A percentile compares a stretch with the other conserved stretches of the same genome.
Conservation (phyloP, 495 filamentous ascomycete species). For the Cercophora newfieldiana region DNA sequence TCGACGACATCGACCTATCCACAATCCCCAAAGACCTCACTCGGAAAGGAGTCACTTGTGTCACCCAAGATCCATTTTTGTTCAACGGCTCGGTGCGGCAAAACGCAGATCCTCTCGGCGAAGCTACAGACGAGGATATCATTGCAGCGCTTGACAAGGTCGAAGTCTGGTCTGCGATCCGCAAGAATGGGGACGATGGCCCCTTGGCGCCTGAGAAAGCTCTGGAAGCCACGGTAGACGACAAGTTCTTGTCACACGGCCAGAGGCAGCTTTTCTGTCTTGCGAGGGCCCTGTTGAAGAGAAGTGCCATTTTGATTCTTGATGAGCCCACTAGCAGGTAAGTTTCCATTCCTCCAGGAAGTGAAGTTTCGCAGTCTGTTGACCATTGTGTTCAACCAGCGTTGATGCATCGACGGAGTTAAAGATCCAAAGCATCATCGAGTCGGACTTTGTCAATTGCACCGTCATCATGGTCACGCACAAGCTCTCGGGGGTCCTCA, state of each 20-base stretch:
- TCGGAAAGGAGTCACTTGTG: constrained; percentile 2
- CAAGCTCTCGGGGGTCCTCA: constrained; percentile 41
- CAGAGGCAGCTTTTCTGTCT: constrained; percentile 64
- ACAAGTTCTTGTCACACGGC: constrained; percentile 48
- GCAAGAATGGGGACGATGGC: no score
- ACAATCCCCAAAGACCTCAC: constrained; percentile 1
- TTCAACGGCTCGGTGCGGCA: constrained; percentile 5
- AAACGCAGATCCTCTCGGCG: constrained; percentile 10
- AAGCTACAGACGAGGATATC: constrained; percentile 4
- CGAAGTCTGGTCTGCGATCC: constrained; percentile 2
- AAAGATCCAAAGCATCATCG: constrained; percentile 42
- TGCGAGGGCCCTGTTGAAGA: constrained; percentile 55
- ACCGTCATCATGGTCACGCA: constrained; percentile 48
- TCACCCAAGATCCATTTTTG: constrained; percentile 14
- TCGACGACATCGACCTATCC: constrained; percentile 9
- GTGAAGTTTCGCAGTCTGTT: background rate
- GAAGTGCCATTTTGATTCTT: constrained; percentile 26
- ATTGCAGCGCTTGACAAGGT: constrained; percentile 10
- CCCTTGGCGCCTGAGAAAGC: background rate
- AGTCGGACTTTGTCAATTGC: constrained; percentile 38
- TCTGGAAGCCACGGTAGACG: background rate
- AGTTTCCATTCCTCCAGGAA: background rate
- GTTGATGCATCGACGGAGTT: constrained; percentile 44
- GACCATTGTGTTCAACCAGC: constrained; percentile 14
- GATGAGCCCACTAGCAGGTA: constrained; percentile 37